Evolutionary conservation across 2,329 filamentous ascomycete genomes (phyloP).

Genomic region (Calonectria leucothoes): DNA sequence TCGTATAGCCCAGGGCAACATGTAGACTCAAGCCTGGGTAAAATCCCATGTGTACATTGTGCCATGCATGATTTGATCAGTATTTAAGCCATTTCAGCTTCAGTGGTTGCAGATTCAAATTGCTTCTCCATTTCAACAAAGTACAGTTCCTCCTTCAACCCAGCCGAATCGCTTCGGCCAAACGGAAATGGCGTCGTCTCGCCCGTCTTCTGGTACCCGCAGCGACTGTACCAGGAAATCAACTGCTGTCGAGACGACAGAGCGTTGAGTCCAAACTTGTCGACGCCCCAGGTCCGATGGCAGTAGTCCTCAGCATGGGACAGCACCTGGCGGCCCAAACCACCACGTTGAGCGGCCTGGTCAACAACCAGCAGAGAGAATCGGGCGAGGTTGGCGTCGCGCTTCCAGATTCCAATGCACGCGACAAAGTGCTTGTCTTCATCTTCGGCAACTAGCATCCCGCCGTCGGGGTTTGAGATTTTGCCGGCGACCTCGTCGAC

Average conservation of each 20-base stretch:
- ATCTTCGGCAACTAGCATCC: slow-evolving; percentile 44
- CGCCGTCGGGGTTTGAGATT: slow-evolving; percentile 44
- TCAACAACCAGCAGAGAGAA: slow-evolving; percentile 51
- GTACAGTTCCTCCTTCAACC: slow-evolving; percentile 47
- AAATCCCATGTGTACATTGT: too few species aligned
- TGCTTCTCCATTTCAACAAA: not conserved
- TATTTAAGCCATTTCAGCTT: too few species aligned
- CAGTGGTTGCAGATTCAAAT: not conserved
- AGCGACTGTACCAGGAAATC: slow-evolving; percentile 50
- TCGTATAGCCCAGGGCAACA: too few species aligned
- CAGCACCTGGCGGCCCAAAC: slow-evolving; percentile 49
- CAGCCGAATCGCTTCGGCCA: slow-evolving; percentile 43
- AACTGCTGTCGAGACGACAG: slow-evolving; percentile 47
- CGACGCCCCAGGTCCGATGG: slow-evolving; percentile 40
- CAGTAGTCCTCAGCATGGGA: slow-evolving; percentile 46
- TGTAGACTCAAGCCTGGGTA: too few species aligned
- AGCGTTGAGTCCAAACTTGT: slow-evolving; percentile 46
- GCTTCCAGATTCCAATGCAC: slow-evolving; percentile 43
- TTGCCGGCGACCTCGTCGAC: slow-evolving; percentile 74
- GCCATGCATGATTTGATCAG: too few species aligned
- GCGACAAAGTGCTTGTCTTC: slow-evolving; percentile 35
- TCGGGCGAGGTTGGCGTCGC: slow-evolving; percentile 40
- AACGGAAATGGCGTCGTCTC: slow-evolving; percentile 47
- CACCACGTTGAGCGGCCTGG: slow-evolving; percentile 41
- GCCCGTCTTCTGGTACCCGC: slow-evolving; percentile 49